Evolutionary conservation across 176 grass and related monocot genomes (phyloP).

Genomic region (Bolboschoenus planiculmis): DNA sequence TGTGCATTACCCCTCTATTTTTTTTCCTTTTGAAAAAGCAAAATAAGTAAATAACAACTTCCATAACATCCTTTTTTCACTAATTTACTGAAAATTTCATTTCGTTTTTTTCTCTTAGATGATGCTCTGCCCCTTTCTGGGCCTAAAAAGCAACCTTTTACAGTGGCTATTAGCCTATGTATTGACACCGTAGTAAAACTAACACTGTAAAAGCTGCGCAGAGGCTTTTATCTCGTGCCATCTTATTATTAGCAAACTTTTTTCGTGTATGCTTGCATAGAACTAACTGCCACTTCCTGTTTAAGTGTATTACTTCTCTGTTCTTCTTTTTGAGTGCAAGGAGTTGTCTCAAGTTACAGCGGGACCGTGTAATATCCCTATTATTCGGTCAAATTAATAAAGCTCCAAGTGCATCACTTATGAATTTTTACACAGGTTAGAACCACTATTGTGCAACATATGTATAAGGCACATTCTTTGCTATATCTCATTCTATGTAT

Average conservation of each 20-base stretch:
- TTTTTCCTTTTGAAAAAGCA: not conserved
- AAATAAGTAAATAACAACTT: not conserved
- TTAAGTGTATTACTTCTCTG: not conserved
- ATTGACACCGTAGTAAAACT: slow-evolving; percentile 17
- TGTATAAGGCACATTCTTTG: not conserved
- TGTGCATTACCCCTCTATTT: too few relatives aligned
- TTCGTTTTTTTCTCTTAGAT: not conserved
- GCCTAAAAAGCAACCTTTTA: not conserved
- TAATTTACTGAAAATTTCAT: not conserved
- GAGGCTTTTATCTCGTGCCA: slow-evolving; percentile 30
- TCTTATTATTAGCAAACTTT: slow-evolving; percentile 22
- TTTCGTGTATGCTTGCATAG: not conserved
- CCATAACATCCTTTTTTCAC: not conserved
- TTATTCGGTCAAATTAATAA: not conserved
- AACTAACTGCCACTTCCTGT: slow-evolving; percentile 13
- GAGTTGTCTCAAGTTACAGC: not conserved
- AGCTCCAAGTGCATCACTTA: not conserved
- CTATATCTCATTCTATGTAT: not conserved
- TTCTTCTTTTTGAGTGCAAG: not conserved
- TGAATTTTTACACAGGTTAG: not conserved
- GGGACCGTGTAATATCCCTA: not conserved
- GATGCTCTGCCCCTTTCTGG: not conserved
- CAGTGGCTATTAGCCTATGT: slow-evolving; percentile 13
- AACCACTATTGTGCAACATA: not conserved
- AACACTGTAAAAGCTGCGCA: slow-evolving; percentile 24